Evolutionary conservation across 2,329 filamentous ascomycete genomes (phyloP).

Genomic region (Elsinoe batatas): DNA sequence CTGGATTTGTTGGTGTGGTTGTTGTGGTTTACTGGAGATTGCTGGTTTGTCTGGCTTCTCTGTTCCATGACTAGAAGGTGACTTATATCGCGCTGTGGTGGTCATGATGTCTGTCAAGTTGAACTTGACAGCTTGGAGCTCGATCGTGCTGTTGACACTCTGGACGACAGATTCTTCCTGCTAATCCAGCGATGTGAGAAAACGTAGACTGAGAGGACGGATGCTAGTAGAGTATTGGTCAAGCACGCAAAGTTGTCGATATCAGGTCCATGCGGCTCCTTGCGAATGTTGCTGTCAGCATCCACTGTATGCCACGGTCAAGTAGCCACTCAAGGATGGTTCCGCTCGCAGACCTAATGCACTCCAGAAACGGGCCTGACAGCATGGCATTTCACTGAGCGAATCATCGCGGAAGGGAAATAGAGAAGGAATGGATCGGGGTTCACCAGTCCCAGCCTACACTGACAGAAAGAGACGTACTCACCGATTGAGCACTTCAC

Average conservation of each 20-base stretch:
- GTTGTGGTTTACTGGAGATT: background rate
- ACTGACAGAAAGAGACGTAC: too few relatives aligned
- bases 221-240: background rate
- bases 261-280: background rate
- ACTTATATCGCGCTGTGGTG: background rate
- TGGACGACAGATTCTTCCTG: background rate
- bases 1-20: background rate
- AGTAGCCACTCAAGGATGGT: too few relatives aligned
- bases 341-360: too few relatives aligned
- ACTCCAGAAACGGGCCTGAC: too few relatives aligned
- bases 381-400: too few relatives aligned
- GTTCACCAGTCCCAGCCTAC: too few relatives aligned
- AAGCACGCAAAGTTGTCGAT: background rate
- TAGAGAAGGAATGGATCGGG: too few relatives aligned
- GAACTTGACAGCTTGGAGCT: background rate
- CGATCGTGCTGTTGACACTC: background rate
- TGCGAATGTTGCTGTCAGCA: background rate
- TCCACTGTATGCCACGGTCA: too few relatives aligned
- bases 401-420: too few relatives aligned
- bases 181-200: background rate
- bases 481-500: too few relatives aligned
- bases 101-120: background rate
- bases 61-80: background rate
- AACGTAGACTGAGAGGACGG: background rate
- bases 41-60: background rate